Evolutionary conservation across 2,329 filamentous ascomycete genomes (phyloP).

Genomic region (Sclerotinia sclerotiorum): DNA sequence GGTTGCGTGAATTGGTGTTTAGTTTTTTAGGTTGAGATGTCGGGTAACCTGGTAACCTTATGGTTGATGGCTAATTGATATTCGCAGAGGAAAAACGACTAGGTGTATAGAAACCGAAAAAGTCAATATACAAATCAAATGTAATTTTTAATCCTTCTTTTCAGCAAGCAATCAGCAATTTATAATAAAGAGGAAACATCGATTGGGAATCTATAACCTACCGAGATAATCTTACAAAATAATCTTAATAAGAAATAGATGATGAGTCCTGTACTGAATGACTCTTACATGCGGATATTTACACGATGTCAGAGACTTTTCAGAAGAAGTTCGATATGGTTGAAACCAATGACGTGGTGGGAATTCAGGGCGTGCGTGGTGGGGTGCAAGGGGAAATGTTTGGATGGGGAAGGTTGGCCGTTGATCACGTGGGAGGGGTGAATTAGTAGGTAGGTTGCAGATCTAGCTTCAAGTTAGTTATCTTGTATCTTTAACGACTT

Average conservation of each 20-base stretch:
- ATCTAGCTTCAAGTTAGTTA: too few relatives aligned
- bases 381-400: not conserved
- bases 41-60: too few relatives aligned
- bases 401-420: slow-evolving; percentile 4
- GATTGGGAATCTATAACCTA: not conserved
- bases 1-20: not conserved
- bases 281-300: slow-evolving; percentile 9
- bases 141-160: not conserved
- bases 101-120: not conserved
- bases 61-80: not conserved
- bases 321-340: not conserved
- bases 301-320: not conserved
- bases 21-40: not conserved
- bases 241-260: not conserved
- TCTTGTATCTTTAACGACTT: too few relatives aligned
- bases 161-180: not conserved
- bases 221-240: not conserved
- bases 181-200: not conserved
- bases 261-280: not conserved
- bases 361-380: slow-evolving; percentile 1
- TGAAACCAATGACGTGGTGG: not conserved
- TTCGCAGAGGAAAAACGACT: not conserved
- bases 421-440: not conserved
- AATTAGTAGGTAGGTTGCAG: not conserved
- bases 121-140: not conserved